Conservation (phyloP, 1,284 basidiomycete species). For the Sporisorium reilianum region DNA sequence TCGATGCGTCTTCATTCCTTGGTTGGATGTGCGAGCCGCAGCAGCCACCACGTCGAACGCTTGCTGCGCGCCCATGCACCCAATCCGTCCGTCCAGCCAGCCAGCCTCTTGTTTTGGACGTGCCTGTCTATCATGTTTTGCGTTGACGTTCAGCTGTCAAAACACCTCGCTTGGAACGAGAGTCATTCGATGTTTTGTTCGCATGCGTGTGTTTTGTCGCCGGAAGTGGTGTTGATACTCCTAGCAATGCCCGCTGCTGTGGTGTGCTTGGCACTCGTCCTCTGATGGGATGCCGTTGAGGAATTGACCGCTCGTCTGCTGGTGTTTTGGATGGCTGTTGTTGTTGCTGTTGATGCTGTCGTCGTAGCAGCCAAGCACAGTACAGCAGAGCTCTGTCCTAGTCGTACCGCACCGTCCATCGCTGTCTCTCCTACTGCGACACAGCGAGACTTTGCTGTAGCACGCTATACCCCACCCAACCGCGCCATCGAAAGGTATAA, state of each 20-base stretch:
- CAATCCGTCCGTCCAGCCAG: slow-evolving; percentile 3
- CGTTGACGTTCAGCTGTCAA: slow-evolving; percentile 13
- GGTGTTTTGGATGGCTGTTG: slow-evolving; percentile 8
- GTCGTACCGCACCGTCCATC: background rate
- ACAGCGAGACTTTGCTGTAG: slow-evolving; percentile 7
- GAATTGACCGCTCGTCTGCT: too few species aligned
- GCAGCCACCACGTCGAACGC: background rate
- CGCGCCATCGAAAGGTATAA: slow-evolving; percentile 47
- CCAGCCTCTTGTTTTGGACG: slow-evolving; percentile 3
- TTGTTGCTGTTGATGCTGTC: slow-evolving; percentile 1
- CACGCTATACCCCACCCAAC: slow-evolving; percentile 7
- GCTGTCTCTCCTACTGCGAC: background rate
- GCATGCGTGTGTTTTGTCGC: slow-evolving; percentile 16
- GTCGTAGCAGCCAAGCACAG: background rate
- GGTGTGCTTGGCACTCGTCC: background rate
- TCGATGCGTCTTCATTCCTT: slow-evolving; percentile 16
- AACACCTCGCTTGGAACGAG: slow-evolving; percentile 7
- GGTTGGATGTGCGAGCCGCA: slow-evolving; percentile 2
- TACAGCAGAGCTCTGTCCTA: background rate
- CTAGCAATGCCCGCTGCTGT: too few species aligned
- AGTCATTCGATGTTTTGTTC: background rate
- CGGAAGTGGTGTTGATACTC: slow-evolving; percentile 17
- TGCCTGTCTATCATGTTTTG: slow-evolving; percentile 19
- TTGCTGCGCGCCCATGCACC: background rate
- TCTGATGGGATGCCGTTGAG: background rate